Conservation (phyloP, 2,329 filamentous ascomycete genomes). For the Exophiala sideris region DNA sequence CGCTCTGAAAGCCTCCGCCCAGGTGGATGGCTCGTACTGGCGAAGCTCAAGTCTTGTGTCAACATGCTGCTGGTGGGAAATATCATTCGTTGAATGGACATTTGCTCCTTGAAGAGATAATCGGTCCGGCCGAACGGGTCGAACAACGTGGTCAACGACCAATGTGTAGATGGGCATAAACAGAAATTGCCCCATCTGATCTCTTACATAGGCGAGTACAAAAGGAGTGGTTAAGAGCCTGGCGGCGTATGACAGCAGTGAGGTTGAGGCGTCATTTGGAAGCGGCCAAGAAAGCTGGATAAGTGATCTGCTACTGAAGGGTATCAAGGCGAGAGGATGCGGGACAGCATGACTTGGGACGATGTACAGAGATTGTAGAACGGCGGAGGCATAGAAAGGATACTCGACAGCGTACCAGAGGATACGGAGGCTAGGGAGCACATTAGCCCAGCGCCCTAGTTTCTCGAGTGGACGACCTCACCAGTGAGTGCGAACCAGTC, state of each 20-base stretch:
- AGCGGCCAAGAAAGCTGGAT: slow-evolving; percentile 35
- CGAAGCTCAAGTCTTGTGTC: not conserved
- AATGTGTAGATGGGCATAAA: slow-evolving; percentile 16
- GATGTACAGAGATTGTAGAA: slow-evolving; percentile 42
- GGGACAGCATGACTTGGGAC: slow-evolving; percentile 36
- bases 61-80: not conserved
- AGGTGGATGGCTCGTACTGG: slow-evolving; percentile 2
- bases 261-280: slow-evolving; percentile 29
- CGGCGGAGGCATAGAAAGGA: slow-evolving; percentile 42
- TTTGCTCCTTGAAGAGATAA: slow-evolving; percentile 18
- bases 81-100: not conserved
- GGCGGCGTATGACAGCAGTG: slow-evolving; percentile 30
- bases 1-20: slow-evolving; percentile 4
- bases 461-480: slow-evolving; percentile 2
- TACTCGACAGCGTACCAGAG: slow-evolving; percentile 38
- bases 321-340: slow-evolving; percentile 34
- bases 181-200: slow-evolving; percentile 11
- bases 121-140: slow-evolving; percentile 22
- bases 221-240: slow-evolving; percentile 37
- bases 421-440: slow-evolving; percentile 33
- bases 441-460: slow-evolving; percentile 21
- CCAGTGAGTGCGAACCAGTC: slow-evolving; percentile 23
- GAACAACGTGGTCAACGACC: slow-evolving; percentile 16
- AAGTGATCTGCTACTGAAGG: slow-evolving; percentile 36
- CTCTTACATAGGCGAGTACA: slow-evolving; percentile 16